A percentile compares a stretch with the other conserved stretches of the same genome.
Conservation (phyloP, 768 basidiomycete species). For the Agrocybe chaxingu region DNA sequence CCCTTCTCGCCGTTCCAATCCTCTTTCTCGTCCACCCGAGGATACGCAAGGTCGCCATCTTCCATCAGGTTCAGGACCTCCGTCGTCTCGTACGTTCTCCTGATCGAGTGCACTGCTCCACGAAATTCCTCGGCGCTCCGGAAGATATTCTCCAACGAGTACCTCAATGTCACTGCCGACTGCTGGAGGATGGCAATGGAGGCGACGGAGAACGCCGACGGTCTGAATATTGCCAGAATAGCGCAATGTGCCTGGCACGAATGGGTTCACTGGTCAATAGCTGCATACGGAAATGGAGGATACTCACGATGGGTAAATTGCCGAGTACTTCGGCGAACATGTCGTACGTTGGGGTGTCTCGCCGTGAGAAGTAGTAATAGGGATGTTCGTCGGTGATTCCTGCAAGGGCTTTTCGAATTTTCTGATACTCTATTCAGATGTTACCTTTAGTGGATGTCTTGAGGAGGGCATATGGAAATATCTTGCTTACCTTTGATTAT, state of each 20-base stretch:
- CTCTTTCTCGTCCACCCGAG: slow-evolving; percentile 8
- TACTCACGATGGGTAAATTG: slow-evolving; percentile 29
- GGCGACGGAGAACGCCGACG: slow-evolving; percentile 32
- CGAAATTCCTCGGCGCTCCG: slow-evolving; percentile 15
- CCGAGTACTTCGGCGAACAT: slow-evolving; percentile 17
- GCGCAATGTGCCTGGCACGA: slow-evolving; percentile 33
- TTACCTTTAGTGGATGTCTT: not conserved
- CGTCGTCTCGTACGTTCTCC: slow-evolving; percentile 26
- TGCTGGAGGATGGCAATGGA: slow-evolving; percentile 39
- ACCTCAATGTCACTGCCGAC: slow-evolving; percentile 27
- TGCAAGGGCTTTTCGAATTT: slow-evolving; percentile 19
- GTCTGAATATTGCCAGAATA: slow-evolving; percentile 25
- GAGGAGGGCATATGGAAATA: not conserved
- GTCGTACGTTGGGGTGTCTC: slow-evolving; percentile 9
- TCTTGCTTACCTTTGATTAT: slow-evolving; percentile 24
- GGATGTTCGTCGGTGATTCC: slow-evolving; percentile 20
- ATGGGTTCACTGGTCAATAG: not conserved
- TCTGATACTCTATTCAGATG: slow-evolving; percentile 24
- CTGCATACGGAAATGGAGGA: not conserved
- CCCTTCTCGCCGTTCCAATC: slow-evolving; percentile 10
- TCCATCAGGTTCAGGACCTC: slow-evolving; percentile 19
- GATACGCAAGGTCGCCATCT: slow-evolving; percentile 25
- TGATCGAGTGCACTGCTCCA: slow-evolving; percentile 23
- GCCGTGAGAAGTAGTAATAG: slow-evolving; percentile 11
- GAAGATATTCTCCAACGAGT: slow-evolving; percentile 20